Percentiles rank a stretch among this genome's conserved stretches.
phyloP scores from a whole-genome alignment of 768 basidiomycete genomes.

The Rubroboletus pulcherrimus region DNA sequence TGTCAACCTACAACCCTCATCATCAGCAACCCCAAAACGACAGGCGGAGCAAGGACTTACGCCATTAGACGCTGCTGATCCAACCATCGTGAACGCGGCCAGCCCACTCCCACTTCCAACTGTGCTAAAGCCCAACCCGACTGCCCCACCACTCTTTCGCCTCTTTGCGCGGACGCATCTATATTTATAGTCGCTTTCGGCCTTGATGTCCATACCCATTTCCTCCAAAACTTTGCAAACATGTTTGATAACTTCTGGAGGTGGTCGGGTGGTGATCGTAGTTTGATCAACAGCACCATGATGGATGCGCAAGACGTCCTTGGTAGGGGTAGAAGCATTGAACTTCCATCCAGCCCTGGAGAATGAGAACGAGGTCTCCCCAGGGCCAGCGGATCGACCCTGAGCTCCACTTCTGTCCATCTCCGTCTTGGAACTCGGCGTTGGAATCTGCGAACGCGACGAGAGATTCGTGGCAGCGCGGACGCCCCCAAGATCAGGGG shows the following conservation, averaged over 20 bases:
- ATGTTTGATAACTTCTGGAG: slow-evolving; percentile 85
- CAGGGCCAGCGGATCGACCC: slow-evolving; percentile 20
- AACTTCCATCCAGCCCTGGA: slow-evolving; percentile 37
- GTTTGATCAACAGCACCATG: slow-evolving; percentile 90
- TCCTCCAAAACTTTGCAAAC: slow-evolving; percentile 73
- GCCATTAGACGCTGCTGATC: slow-evolving; percentile 82
- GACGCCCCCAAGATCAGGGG: slow-evolving; percentile 4
- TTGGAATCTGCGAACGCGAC: slow-evolving; percentile 30
- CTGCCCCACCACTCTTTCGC: slow-evolving; percentile 48
- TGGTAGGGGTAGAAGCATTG: slow-evolving; percentile 30
- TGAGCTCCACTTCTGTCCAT: slow-evolving; percentile 18
- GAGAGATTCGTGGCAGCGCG: slow-evolving; percentile 24
- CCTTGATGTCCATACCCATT: slow-evolving; percentile 88
- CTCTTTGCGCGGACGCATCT: slow-evolving; percentile 79
- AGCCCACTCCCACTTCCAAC: slow-evolving; percentile 43
- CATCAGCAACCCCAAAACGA: slow-evolving; percentile 7
- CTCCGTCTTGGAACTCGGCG: slow-evolving; percentile 25
- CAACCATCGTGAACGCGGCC: slow-evolving; percentile 74
- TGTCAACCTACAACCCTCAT: slow-evolving; percentile 62
- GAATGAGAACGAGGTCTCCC: slow-evolving; percentile 35
- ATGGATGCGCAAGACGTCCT: slow-evolving; percentile 71
- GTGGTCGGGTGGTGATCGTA: slow-evolving; percentile 79
- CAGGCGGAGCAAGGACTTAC: slow-evolving; percentile 44
- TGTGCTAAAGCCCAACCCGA: slow-evolving; percentile 42
- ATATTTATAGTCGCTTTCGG: slow-evolving; percentile 89